Conservation (phyloP, 306 rosid genomes). For the Vicia villosa region DNA sequence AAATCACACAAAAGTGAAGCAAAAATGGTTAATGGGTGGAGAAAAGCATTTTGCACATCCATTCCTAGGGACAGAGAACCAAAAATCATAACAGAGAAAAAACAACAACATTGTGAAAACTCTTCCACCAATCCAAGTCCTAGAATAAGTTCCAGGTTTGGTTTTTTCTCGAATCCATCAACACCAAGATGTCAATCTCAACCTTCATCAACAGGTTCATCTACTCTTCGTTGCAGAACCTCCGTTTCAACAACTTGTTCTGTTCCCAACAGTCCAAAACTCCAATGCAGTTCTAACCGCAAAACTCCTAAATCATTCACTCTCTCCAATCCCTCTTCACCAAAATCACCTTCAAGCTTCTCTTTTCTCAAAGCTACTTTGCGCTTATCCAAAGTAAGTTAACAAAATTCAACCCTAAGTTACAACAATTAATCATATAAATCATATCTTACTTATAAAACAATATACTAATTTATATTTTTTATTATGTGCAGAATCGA, state of each 20-base stretch:
- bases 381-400: constrained; percentile 65
- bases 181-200: constrained; percentile 73
- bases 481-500: constrained; percentile 59
- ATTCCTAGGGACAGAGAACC: constrained; percentile 63
- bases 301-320: constrained; percentile 49
- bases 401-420: background rate
- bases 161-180: constrained; percentile 83
- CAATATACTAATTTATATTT: background rate
- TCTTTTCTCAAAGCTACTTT: constrained; percentile 73
- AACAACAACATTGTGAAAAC: constrained; percentile 46
- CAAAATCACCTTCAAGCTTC: constrained; percentile 85
- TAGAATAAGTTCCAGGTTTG: constrained; percentile 68
- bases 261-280: constrained; percentile 74
- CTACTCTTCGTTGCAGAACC: constrained; percentile 83
- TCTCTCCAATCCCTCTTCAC: constrained; percentile 70
- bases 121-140: constrained; percentile 48
- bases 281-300: constrained; percentile 55
- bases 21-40: constrained; percentile 91
- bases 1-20: background rate
- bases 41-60: constrained; percentile 93
- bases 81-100: constrained; percentile 42
- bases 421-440: background rate
- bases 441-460: background rate
- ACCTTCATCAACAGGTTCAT: constrained; percentile 45
- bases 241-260: constrained; percentile 54